Evolutionary conservation across 164 flowering plant genomes (phyloP), one percentile per base, ranked within the genome.

Genomic region (Stephania japonica): DNA sequence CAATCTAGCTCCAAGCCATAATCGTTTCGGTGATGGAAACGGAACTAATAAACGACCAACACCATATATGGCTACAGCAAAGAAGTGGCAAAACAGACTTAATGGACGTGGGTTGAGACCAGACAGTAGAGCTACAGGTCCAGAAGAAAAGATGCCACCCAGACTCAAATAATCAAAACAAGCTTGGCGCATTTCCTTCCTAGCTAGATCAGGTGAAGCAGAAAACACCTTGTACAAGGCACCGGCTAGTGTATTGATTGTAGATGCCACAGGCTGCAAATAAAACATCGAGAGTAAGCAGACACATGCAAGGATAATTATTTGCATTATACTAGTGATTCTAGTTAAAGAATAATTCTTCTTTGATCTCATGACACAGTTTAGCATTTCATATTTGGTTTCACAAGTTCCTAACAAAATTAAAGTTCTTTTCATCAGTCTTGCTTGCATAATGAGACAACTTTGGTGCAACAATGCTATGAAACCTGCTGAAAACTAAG

Each of bases 121-220:
- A 1, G 97, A 94, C 27, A 94, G 93, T 70, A 94, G 72, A 78
- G 98, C 87, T 10, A 91, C 81, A 12, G 94, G 94, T 47, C 97
- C 97, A 62, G 81, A 69, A 42, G 97, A 86, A 69, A 71, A 91
- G 44, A 86, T 82, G 59, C 97, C 94, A 42, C 97, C 97, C 49
- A 91, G 89, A 73, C 91, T 88, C 38, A 91, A 72, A 77, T 91
- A 91, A 74, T 91, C 97, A 73, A 86, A 94, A 85, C 97, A 94
- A 56, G 98, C 98, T 67, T 94, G 80, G 2, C 97, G 90, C 97
- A 94, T 94, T 83, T 92, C 98, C 61, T 80, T 86, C 80, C 92
- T 88, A 63, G 98, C 97, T 81, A 78, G 87, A 82, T 94, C 97
- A 75, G 97, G 88, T 25, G 98, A 94, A 65, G 91, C 88, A 78